Evolutionary conservation across 1,139 yeast genomes (phyloP).

Genomic region (Geotrichum bryndzae): DNA sequence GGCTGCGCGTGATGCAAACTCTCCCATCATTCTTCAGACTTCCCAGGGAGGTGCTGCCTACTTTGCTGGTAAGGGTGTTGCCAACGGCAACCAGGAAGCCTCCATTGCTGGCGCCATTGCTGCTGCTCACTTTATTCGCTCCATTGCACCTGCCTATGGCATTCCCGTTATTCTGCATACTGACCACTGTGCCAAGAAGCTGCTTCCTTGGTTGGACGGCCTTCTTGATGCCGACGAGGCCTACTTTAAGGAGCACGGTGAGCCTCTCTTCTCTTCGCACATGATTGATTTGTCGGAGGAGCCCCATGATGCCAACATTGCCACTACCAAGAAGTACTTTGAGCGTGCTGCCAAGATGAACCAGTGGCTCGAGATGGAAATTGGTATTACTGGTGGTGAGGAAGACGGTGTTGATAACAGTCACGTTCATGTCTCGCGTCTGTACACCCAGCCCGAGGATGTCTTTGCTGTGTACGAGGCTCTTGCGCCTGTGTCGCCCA

Average conservation of each 20-base stretch:
- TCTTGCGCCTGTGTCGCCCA: conserved; percentile 84
- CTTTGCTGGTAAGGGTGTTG: conserved; percentile 98
- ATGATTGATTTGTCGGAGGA: conserved; percentile 98
- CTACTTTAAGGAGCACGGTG: conserved; percentile 76
- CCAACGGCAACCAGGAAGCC: conserved; percentile 87
- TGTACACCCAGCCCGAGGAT: conserved; percentile 94
- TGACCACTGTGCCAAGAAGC: conserved; percentile 97
- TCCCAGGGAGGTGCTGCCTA: conserved; percentile 99
- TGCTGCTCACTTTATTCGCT: conserved; percentile 95
- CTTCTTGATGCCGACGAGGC: conserved; percentile 95
- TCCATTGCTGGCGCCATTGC: conserved; percentile 93
- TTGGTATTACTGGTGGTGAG: conserved; percentile 99
- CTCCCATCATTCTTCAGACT: conserved; percentile 94
- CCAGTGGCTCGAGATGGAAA: conserved; percentile 99
- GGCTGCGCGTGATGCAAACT: conserved; percentile 93
- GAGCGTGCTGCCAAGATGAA: conserved; percentile 86
- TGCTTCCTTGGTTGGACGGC: conserved; percentile 98
- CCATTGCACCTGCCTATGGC: conserved; percentile 93
- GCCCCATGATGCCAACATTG: conserved; percentile 90
- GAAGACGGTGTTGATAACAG: conserved; percentile 99
- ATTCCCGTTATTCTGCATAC: conserved; percentile 95
- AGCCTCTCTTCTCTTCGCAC: conserved; percentile 96
- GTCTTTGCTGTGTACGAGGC: conserved; percentile 88
- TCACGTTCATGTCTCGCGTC: conserved; percentile 73
- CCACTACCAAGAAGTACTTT: conserved; percentile 89